A percentile compares a stretch with the other conserved stretches of the same genome.
phyloP scores from a whole-genome alignment of 768 basidiomycete genomes.

The Boletus sp. region DNA sequence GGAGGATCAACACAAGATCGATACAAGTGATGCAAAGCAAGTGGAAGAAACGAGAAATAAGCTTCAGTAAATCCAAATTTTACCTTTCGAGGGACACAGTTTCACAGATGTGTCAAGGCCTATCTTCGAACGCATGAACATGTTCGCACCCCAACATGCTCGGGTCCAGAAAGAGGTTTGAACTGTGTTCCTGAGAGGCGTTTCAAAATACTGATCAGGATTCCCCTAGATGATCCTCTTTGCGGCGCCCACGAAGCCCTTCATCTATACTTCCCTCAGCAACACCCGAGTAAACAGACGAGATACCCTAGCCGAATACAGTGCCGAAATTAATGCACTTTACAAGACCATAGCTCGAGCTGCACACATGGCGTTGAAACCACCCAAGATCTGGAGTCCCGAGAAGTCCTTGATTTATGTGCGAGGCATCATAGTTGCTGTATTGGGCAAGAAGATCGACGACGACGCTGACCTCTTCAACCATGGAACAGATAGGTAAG shows the following conservation, averaged over 20 bases:
- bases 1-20: slow-evolving; percentile 5
- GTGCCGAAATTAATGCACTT: slow-evolving; percentile 10
- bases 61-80: slow-evolving; percentile 7
- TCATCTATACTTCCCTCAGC: slow-evolving; percentile 1
- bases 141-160: slow-evolving; percentile 20
- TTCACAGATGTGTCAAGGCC: slow-evolving; percentile 4
- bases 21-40: slow-evolving; percentile 5
- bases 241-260: slow-evolving; percentile 8
- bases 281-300: slow-evolving; percentile 6
- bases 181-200: neutral
- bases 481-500: slow-evolving; percentile 12
- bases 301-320: slow-evolving; percentile 10
- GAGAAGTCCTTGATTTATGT: slow-evolving; percentile 11
- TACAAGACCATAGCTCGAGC: slow-evolving; percentile 6
- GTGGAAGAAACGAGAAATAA: slow-evolving; percentile 12
- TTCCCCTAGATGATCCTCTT: slow-evolving; percentile 16
- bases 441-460: slow-evolving; percentile 11
- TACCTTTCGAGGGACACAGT: neutral
- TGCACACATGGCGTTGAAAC: slow-evolving; percentile 6
- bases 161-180: slow-evolving; percentile 22
- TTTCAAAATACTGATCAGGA: neutral
- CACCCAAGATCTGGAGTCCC: slow-evolving; percentile 17
- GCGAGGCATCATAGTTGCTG: slow-evolving; percentile 11
- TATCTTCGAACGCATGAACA: slow-evolving; percentile 18
- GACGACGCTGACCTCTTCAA: slow-evolving; percentile 10